phyloP scores from a whole-genome alignment of 2,329 filamentous ascomycete genomes.

The Gaeumannomyces sp. region DNA sequence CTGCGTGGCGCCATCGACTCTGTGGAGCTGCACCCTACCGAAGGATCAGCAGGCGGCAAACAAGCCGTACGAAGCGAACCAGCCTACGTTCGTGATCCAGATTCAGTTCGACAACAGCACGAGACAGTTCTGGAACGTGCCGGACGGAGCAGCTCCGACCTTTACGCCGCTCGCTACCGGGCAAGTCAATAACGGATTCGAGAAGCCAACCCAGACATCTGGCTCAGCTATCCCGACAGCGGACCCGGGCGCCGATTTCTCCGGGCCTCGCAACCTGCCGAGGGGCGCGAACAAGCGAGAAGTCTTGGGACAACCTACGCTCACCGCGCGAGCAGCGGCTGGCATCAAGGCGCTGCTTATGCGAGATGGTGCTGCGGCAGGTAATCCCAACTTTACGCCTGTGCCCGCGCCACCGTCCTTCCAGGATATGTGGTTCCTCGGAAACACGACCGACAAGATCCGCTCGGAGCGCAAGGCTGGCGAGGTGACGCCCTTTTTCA shows the following conservation, averaged over 20 bases:
- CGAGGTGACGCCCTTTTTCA: slow-evolving; percentile 83
- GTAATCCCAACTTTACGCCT: slow-evolving; percentile 35
- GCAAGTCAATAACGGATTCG: neutral
- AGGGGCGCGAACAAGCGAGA: neutral
- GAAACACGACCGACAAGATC: slow-evolving; percentile 76
- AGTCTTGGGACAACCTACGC: neutral
- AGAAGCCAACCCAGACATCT: neutral
- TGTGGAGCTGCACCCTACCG: slow-evolving; percentile 84
- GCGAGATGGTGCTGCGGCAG: neutral
- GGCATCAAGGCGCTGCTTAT: neutral
- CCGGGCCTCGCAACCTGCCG: neutral
- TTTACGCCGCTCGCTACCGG: slow-evolving; percentile 13
- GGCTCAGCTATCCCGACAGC: neutral
- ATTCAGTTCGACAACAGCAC: slow-evolving; percentile 66
- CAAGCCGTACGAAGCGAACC: slow-evolving; percentile 55
- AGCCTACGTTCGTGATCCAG: slow-evolving; percentile 75
- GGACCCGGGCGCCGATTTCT: neutral
- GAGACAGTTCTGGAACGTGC: slow-evolving; percentile 41
- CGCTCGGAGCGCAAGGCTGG: slow-evolving; percentile 63
- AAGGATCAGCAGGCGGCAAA: slow-evolving; percentile 66
- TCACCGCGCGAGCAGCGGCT: neutral
- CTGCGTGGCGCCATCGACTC: slow-evolving; percentile 64
- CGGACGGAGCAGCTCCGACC: slow-evolving; percentile 27
- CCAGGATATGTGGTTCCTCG: slow-evolving; percentile 72
- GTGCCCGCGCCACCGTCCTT: slow-evolving; percentile 52